A percentile compares a stretch with the other conserved stretches of the same genome.
Evolutionary conservation across 2,329 filamentous ascomycete genomes (phyloP).

Genomic region (Pseudogymnoascus sp.): DNA sequence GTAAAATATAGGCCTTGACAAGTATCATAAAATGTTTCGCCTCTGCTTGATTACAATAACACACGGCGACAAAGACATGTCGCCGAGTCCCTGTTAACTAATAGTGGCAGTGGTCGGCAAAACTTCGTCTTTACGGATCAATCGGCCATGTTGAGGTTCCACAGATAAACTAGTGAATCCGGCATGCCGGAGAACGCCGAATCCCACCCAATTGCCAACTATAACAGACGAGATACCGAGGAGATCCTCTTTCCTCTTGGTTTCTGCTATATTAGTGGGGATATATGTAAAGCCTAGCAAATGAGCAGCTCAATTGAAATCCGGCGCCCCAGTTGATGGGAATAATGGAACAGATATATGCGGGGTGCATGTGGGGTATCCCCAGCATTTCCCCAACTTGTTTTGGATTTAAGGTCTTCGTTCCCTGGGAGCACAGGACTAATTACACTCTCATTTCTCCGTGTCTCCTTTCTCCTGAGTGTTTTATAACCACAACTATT

Average conservation of each 20-base stretch:
- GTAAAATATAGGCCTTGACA: background rate
- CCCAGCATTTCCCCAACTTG: background rate
- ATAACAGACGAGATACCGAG: background rate
- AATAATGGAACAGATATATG: background rate
- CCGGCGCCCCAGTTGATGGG: background rate
- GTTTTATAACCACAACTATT: background rate
- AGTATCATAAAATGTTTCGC: background rate
- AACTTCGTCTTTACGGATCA: background rate
- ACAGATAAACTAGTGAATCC: background rate
- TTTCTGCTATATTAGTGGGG: background rate
- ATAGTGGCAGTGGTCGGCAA: background rate
- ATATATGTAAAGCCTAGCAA: background rate
- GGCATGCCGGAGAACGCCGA: background rate
- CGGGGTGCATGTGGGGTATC: background rate
- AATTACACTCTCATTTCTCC: background rate
- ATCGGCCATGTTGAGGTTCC: background rate
- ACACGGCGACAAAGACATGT: background rate
- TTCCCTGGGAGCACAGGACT: background rate
- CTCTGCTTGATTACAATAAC: background rate
- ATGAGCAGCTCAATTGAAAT: background rate
- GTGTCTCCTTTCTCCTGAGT: background rate
- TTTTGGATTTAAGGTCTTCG: background rate
- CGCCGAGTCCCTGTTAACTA: background rate
- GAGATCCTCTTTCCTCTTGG: background rate
- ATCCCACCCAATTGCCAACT: background rate